Evolutionary conservation across 1,284 basidiomycete genomes (phyloP), one percentile per base, ranked within the genome.

Genomic region (Boletus austroedulis): DNA sequence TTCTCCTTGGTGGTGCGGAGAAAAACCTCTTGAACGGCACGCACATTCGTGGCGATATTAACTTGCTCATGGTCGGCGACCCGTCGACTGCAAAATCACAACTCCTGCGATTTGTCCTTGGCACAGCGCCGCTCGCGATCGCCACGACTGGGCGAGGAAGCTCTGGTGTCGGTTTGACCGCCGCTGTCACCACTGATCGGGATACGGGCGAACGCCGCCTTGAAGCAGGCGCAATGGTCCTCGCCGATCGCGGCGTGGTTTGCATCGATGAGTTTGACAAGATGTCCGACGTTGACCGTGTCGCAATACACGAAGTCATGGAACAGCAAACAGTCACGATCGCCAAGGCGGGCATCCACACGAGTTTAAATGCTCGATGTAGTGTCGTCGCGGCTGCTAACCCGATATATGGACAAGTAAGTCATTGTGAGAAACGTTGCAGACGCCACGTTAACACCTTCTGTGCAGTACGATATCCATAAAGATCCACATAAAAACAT

Each of bases 291-390:
- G 84, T 98, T 64, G 96, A 99, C 77, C 87, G 97, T 65, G 96
- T 98, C n/a, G 96, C 97, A 31, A 99, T 99, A 66, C 97, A 99
- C 77, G 97, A 99, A 86, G 97, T 98, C 69, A 99, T 99, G 97
- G 96, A 99, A 74, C 94, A 97, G 75, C 96, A 98, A 74, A 99
- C 97, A 0, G 95, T 99, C 53, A 98, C 97, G 1, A 99, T 99
- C 65, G 97, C 97, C 59, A 99, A 99, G 72, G 97, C 97, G 14
- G 97, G 97, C 61, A 99, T 99, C 65, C 96, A 98, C 75, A 99
- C 97, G 1, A 95, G 92, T 67, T 82, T 99, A 65, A 99, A 99
- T 75, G 97, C 97, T 5, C 85, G 97, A 43, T 99, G 96, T 76
- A 97, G 94, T 66, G 97, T 99, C 38, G 88, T 99, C 48, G 97